Conservation (phyloP, 768 basidiomycete species). For the Tricholoma sp. region DNA sequence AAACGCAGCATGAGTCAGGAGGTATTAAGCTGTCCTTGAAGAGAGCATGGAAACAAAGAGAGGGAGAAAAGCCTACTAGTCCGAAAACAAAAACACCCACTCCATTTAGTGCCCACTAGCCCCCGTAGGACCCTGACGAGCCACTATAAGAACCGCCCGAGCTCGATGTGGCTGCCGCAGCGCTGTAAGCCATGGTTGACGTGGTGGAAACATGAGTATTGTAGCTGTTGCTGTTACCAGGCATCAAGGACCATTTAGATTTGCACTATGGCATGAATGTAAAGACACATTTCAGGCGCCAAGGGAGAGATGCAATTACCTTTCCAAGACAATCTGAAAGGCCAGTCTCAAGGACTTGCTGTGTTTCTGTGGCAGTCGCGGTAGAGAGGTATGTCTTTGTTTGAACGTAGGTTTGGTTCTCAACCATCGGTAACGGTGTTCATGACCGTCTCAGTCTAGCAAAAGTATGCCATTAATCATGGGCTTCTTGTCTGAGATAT, state of each 20-base stretch:
- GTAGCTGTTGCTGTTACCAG: slow-evolving; percentile 45
- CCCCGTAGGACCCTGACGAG: slow-evolving; percentile 21
- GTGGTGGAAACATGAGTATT: slow-evolving; percentile 40
- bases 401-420: slow-evolving; percentile 42
- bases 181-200: slow-evolving; percentile 14
- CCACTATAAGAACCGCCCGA: slow-evolving; percentile 16
- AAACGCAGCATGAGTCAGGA: slow-evolving; percentile 27
- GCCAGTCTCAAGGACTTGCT: slow-evolving; percentile 42
- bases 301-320: slow-evolving; percentile 24
- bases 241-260: slow-evolving; percentile 44
- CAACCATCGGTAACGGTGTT: slow-evolving; percentile 50
- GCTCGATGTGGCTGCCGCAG: slow-evolving; percentile 11
- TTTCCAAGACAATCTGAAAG: slow-evolving; percentile 50
- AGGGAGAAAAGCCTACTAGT: slow-evolving; percentile 27
- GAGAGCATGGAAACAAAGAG: slow-evolving; percentile 13
- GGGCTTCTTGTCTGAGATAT: not conserved
- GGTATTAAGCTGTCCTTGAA: slow-evolving; percentile 27
- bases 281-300: slow-evolving; percentile 6
- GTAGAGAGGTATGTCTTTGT: slow-evolving; percentile 51
- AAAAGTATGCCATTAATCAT: slow-evolving; percentile 1
- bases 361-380: slow-evolving; percentile 39
- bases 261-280: slow-evolving; percentile 43
- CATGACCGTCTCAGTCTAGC: slow-evolving; percentile 53
- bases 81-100: slow-evolving; percentile 9
- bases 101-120: slow-evolving; percentile 26